Evolutionary conservation across 2,329 filamentous ascomycete species (phyloP).

Genomic region (Botryosphaeria agaves): DNA sequence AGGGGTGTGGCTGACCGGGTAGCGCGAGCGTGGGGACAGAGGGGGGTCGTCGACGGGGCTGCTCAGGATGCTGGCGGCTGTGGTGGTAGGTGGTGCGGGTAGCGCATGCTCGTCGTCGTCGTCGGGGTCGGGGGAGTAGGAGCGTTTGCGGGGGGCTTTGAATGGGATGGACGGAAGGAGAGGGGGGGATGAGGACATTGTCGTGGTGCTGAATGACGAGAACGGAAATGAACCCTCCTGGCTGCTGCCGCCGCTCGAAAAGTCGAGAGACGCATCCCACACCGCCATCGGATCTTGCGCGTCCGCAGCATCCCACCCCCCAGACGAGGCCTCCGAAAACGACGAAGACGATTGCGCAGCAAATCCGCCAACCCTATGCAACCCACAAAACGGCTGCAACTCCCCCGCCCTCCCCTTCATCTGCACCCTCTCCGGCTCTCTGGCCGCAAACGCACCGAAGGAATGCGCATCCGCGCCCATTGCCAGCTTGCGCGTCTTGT

Average conservation of each 20-base stretch:
- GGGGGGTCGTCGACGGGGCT: neutral
- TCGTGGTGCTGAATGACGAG: neutral
- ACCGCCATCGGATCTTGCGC: neutral
- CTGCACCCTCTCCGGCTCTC: slow-evolving; percentile 9
- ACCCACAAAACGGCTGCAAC: slow-evolving; percentile 63
- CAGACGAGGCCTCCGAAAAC: slow-evolving; percentile 6
- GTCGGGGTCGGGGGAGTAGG: neutral
- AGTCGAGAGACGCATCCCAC: neutral
- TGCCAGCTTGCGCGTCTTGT: slow-evolving; percentile 50
- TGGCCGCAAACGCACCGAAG: slow-evolving; percentile 1
- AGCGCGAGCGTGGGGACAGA: neutral
- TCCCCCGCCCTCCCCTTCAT: slow-evolving; percentile 31
- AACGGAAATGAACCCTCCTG: neutral
- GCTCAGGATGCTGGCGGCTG: neutral
- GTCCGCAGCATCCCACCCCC: neutral
- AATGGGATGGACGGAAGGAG: neutral
- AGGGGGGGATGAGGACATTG: neutral
- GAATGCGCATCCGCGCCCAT: neutral
- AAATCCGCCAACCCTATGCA: slow-evolving; percentile 57
- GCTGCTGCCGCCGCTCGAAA: neutral
- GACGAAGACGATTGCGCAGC: slow-evolving; percentile 33
- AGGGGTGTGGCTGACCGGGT: neutral
- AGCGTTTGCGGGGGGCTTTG: neutral
- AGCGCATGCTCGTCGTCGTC: neutral
- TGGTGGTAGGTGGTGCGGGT: neutral